Conservation (phyloP, 805 yeast species). For the Schizosaccharomyces osmophilus region DNA sequence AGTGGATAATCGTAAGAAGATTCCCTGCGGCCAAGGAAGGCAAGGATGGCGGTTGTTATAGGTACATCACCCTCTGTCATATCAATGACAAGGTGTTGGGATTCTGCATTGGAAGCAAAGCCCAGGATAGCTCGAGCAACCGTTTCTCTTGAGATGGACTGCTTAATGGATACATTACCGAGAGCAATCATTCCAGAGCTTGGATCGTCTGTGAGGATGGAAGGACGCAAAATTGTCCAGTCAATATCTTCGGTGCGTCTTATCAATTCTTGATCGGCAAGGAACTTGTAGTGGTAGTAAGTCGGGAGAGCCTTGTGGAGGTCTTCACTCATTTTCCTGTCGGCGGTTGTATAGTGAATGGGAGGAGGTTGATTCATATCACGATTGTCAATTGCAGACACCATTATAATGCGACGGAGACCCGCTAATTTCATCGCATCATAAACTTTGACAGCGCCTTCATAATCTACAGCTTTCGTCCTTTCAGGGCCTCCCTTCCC, state of each 20-base stretch:
- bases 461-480: not conserved
- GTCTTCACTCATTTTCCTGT: not conserved
- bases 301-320: not conserved
- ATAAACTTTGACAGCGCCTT: not conserved
- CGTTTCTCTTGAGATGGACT: not conserved
- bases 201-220: not conserved
- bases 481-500: slow-evolving; percentile 1
- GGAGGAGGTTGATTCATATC: not conserved
- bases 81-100: not conserved
- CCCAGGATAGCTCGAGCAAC: not conserved
- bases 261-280: not conserved
- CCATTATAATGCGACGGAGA: not conserved
- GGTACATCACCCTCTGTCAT: not conserved
- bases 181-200: not conserved
- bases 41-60: not conserved
- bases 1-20: not conserved
- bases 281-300: not conserved
- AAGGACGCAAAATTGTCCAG: not conserved
- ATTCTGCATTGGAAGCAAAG: not conserved
- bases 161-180: not conserved
- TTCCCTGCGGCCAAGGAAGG: not conserved
- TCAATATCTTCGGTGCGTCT: not conserved
- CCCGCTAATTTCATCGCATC: not conserved
- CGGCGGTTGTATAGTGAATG: not conserved
- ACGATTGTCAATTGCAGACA: not conserved